A percentile compares a stretch with the other conserved stretches of the same genome.
These are phyloP conservation scores for Huiozyma naganishii DNA, from an alignment of 805 yeast genomes.

Conservation along the genomic window DNA sequence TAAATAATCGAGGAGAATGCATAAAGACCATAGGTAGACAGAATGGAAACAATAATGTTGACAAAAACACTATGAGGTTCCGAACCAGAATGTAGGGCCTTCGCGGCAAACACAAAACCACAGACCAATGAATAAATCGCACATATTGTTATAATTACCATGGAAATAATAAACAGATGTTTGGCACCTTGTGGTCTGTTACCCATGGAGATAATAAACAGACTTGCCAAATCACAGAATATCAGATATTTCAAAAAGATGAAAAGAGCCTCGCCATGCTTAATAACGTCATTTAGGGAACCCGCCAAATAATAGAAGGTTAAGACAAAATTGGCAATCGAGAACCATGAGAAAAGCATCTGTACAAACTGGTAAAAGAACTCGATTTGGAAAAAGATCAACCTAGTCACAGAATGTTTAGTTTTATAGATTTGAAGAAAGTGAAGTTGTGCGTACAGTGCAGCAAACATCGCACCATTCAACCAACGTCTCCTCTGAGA, in stretches of 20 bases:
- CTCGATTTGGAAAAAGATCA: conserved; percentile 73
- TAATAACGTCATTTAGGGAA: conserved; percentile 47
- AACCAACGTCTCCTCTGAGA: conserved; percentile 97
- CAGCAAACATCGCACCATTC: conserved; percentile 96
- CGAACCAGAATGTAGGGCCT: conserved; percentile 34
- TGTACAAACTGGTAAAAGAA: conserved; percentile 79
- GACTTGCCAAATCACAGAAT: conserved; percentile 72
- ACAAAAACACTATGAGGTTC: conserved; percentile 43
- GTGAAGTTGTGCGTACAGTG: conserved; percentile 76
- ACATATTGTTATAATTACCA: conserved; percentile 64
- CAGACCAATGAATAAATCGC: conserved; percentile 72
- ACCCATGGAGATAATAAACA: conserved; percentile 89
- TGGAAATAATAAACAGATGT: conserved; percentile 59
- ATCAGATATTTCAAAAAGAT: conserved; percentile 79
- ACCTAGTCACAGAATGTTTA: conserved; percentile 71
- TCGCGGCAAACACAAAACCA: conserved; percentile 69
- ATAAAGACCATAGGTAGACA: conserved; percentile 89
- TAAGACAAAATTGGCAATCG: conserved; percentile 82
- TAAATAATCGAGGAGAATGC: conserved; percentile 71
- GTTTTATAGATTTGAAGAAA: conserved; percentile 84
- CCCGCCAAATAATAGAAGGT: conserved; percentile 92
- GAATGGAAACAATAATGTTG: conserved; percentile 71
- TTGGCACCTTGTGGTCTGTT: conserved; percentile 96
- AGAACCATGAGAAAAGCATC: conserved; percentile 80
- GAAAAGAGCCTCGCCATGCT: conserved; percentile 71